Base-by-base conservation (phyloP, 2,329 filamentous ascomycete genomes). In the Anisogramma anomala region DNA sequence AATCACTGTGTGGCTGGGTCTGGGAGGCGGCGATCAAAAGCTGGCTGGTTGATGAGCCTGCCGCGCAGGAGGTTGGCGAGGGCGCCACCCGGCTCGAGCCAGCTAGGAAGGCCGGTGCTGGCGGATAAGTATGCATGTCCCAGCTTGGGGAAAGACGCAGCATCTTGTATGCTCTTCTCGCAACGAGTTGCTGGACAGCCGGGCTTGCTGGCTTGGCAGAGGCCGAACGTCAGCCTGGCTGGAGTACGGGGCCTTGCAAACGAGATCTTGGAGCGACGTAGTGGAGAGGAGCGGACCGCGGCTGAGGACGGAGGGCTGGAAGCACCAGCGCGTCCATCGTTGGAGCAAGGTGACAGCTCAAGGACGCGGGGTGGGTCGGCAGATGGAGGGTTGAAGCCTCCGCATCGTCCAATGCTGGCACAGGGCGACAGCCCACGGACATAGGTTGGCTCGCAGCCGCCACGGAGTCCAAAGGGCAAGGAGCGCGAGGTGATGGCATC, bases 151-250 rank as follows among this genome's bases (percentile, higher is more conserved):
- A 0, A 63, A 58, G 7, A 45, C 57, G 11, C 57, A 55, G 6
- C 72, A 67, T 45, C 53, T 64, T 10, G 61, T n/a, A n/a, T 72
- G 2, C 48, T 71, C 1, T 56, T 64, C 42, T 55, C 60, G 14
- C 59, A 60, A 36, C 60, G 68, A 22, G 57, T 58, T 0, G 10
- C 51, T 4, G 68, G 67, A 2, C 55, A 54, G 4, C 56, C 66
- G 0, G 67, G 68, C 0, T 55, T 73, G 25, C 49, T 74, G 25
- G 68, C 65, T 9, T 71, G 67, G 64, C 68, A 72, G 43, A 55
- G 62, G 13, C 68, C 69, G 1, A 64, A 68, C 23, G 49, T 68
- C 27, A 65, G 73, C 41, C 49, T 56, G 0, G 49, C 58, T 3
- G 70, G 69, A 0, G 57, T 61, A 3, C 55, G 62, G 25, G 61